These are phyloP conservation scores for Mycena haematopus DNA, from an alignment of 768 basidiomycete species.

Conservation along the genomic window DNA sequence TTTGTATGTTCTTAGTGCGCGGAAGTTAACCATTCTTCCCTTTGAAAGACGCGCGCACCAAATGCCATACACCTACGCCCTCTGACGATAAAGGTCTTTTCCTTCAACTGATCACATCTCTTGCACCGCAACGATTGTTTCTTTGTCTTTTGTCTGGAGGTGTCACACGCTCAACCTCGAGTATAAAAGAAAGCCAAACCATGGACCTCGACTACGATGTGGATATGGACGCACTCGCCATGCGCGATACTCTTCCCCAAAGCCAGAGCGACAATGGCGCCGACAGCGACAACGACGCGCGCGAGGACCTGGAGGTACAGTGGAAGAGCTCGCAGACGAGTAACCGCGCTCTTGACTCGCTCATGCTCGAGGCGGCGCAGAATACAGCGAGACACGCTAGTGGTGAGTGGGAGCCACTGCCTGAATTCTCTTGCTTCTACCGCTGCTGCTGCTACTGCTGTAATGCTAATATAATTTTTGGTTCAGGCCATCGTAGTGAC, in stretches of 20 bases:
- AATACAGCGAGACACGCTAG: background rate
- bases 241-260: background rate
- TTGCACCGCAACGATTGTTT: too few species aligned
- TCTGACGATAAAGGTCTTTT: background rate
- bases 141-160: too few species aligned
- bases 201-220: slow-evolving; percentile 11
- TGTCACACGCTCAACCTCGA: too few species aligned
- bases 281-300: background rate
- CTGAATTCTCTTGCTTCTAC: background rate
- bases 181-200: slow-evolving; percentile 1
- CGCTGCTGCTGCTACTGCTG: background rate
- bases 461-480: background rate
- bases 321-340: slow-evolving; percentile 26
- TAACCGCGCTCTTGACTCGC: slow-evolving; percentile 20
- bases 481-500: background rate
- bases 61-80: background rate
- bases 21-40: background rate
- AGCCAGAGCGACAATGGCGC: background rate
- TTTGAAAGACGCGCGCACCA: background rate
- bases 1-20: too few species aligned
- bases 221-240: slow-evolving; percentile 10
- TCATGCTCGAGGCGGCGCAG: slow-evolving; percentile 18
- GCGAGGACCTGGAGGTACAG: slow-evolving; percentile 5
- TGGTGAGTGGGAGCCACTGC: slow-evolving; percentile 6
- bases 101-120: background rate